phyloP scores from a whole-genome alignment of 2,329 filamentous ascomycete species.

The Penicillium paneum region DNA sequence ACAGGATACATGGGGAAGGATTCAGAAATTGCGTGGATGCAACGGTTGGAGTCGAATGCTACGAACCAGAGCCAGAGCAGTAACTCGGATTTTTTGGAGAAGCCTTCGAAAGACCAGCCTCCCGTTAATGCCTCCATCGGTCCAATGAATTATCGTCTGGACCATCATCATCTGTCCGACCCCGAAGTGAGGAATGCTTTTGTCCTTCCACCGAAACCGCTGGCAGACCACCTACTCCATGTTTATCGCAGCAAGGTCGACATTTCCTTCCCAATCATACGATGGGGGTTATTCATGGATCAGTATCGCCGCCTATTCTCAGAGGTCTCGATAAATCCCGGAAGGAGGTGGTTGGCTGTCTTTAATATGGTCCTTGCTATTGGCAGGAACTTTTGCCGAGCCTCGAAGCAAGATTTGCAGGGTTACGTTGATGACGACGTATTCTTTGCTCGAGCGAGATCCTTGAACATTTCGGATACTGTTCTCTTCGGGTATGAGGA shows the following conservation, averaged over 20 bases:
- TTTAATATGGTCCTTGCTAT: constrained; percentile 37
- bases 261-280: constrained; percentile 31
- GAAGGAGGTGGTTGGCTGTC: constrained; percentile 29
- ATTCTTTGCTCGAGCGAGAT: constrained; percentile 32
- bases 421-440: constrained; percentile 19
- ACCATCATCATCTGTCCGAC: neutral
- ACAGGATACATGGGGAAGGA: constrained; percentile 35
- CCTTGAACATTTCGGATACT: constrained; percentile 27
- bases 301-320: constrained; percentile 25
- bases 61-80: neutral
- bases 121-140: neutral
- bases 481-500: constrained; percentile 29
- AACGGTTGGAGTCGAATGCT: constrained; percentile 25
- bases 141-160: neutral
- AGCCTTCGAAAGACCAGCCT: too few species aligned
- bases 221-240: constrained; percentile 10
- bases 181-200: neutral
- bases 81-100: too few species aligned
- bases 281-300: constrained; percentile 24
- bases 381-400: constrained; percentile 29
- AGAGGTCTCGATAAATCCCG: constrained; percentile 13
- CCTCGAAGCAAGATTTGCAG: constrained; percentile 2
- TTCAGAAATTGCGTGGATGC: constrained; percentile 35
- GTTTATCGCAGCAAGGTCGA: constrained; percentile 30
- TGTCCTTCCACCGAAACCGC: neutral